Base-by-base conservation (phyloP, 257 asterid species). In the Ilex asprella region DNA sequence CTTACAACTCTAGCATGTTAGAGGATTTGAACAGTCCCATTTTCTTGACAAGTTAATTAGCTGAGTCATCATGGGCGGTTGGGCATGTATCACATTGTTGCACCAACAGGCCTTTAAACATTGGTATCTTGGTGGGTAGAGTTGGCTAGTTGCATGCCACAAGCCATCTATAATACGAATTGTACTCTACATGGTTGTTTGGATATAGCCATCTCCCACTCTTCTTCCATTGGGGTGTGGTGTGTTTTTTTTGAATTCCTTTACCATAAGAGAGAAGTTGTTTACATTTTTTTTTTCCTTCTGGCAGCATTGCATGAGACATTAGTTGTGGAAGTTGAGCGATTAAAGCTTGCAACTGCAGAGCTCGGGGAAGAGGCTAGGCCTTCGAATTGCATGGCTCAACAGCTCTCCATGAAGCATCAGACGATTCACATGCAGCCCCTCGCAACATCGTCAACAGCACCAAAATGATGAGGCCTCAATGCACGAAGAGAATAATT, bases 231-330 rank as follows among this genome's bases (percentile, higher is more conserved):
- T 32, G 0, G 62, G 5, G 8, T 5, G 14, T 12, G 9, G 31
- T 14, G 14, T 7, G 6, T 2, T 12, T 15, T 14, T 14, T 7
- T 31, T 44, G 30, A 3, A 43, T 12, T 15, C 12, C 59, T 52
- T 56, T 53, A 30, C 6, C 30, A n/a, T 44, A 14, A 7, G 52
- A 13, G 16, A 66, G 16, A 49, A 10, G 21, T 39, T 52, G 5
- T 31, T 67, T 46, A 46, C 39, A 16, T 59, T 35, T 14, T 30
- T 41, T 68, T 55, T 70, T 4, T 57, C 10, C 47, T 1, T 6
- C 8, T 66, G 67, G 72, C 83, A 90, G 97, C 84, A 39, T 76
- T 90, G 76, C 92, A 87, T 2, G 95, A 85, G 75, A 68, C 93
- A 56, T 67, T 90, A 73, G 74, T 77, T 46, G 84, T 82, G 10